These are phyloP conservation scores for Aureobasidium pullulans DNA, from an alignment of 2,329 filamentous ascomycete species.

Conservation along the genomic window DNA sequence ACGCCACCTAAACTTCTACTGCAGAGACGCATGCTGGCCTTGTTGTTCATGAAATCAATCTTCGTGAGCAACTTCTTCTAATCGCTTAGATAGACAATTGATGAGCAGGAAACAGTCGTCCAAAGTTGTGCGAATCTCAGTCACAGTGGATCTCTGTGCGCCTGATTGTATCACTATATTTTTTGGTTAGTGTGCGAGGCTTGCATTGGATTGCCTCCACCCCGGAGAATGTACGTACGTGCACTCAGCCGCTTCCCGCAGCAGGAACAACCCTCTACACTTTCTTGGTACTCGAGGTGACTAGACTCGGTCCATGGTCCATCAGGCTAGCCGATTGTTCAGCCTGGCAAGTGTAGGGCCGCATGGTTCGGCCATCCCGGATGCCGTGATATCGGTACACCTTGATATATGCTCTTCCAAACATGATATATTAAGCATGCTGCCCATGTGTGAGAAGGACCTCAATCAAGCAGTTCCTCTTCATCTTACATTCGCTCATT, in stretches of 20 bases:
- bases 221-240: background rate
- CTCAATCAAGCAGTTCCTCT: background rate
- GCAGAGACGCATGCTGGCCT: no score
- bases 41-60: no score
- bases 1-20: no score
- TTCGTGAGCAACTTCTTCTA: no score
- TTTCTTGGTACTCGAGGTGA: background rate
- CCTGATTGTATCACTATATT: background rate
- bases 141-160: background rate
- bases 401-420: background rate
- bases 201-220: background rate
- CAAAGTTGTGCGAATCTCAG: background rate
- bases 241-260: background rate
- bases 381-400: background rate
- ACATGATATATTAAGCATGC: background rate
- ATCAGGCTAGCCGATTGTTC: background rate
- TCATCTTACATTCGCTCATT: background rate
- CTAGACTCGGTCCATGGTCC: background rate
- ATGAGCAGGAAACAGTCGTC: no score
- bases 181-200: background rate
- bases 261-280: background rate
- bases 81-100: no score
- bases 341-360: background rate
- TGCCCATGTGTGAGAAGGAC: background rate
- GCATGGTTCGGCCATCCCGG: background rate